These are phyloP conservation scores for Cytospora chrysosperma DNA, from an alignment of 2,329 filamentous ascomycete genomes.

Conservation along the genomic window DNA sequence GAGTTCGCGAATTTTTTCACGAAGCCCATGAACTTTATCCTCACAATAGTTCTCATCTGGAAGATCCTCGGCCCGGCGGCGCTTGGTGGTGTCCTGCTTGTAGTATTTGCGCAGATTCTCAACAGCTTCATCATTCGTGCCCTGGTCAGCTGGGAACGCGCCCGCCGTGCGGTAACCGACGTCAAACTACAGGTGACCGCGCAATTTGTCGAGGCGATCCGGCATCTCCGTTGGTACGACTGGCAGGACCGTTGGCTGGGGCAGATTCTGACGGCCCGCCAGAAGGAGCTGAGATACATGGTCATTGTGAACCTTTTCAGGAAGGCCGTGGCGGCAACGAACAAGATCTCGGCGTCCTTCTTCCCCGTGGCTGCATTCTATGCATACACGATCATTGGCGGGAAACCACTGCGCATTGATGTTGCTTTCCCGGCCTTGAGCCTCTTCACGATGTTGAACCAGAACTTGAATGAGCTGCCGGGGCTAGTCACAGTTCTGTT, in stretches of 20 bases:
- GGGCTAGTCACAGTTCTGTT: slow-evolving; percentile 72
- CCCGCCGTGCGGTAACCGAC: slow-evolving; percentile 73
- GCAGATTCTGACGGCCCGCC: slow-evolving; percentile 65
- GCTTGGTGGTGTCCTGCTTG: slow-evolving; percentile 68
- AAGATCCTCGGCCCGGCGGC: slow-evolving; percentile 78
- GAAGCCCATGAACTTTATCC: slow-evolving; percentile 72
- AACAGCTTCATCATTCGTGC: slow-evolving; percentile 67
- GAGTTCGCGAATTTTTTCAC: slow-evolving; percentile 76
- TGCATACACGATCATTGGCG: slow-evolving; percentile 72
- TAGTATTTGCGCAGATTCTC: slow-evolving; percentile 65
- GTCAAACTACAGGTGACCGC: slow-evolving; percentile 75
- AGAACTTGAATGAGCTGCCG: slow-evolving; percentile 71
- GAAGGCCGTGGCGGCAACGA: slow-evolving; percentile 65
- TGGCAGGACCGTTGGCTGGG: slow-evolving; percentile 77
- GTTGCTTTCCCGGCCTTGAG: slow-evolving; percentile 85
- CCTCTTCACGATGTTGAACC: slow-evolving; percentile 74
- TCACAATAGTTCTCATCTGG: slow-evolving; percentile 74
- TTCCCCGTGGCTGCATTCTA: slow-evolving; percentile 82
- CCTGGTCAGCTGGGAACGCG: slow-evolving; percentile 67
- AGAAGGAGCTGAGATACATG: slow-evolving; percentile 64
- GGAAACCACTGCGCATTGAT: slow-evolving; percentile 69
- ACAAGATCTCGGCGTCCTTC: slow-evolving; percentile 67
- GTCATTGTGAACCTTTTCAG: slow-evolving; percentile 64
- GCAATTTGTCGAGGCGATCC: slow-evolving; percentile 83
- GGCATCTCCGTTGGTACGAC: slow-evolving; percentile 77